Conservation (phyloP, 768 basidiomycete species). For the Rhizopogon vesiculosus region DNA sequence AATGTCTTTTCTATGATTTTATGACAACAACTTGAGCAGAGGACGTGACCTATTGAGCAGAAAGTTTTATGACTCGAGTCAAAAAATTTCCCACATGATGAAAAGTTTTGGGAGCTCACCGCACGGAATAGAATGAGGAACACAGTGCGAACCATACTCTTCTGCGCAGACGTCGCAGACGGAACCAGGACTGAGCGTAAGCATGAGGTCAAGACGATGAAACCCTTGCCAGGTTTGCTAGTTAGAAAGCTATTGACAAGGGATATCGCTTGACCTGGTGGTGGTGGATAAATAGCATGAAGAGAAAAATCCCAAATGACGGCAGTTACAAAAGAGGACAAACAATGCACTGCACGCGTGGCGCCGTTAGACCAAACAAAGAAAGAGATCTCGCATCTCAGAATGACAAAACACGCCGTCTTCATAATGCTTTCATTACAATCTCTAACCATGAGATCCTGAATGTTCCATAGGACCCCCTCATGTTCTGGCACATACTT, state of each 20-base stretch:
- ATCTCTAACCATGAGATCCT: background rate
- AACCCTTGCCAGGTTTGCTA: slow-evolving; percentile 35
- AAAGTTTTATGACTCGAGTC: slow-evolving; percentile 2
- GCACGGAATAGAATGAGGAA: slow-evolving; percentile 79
- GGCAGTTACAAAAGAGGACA: slow-evolving; percentile 22
- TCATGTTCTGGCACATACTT: slow-evolving; percentile 4
- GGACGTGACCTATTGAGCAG: slow-evolving; percentile 59
- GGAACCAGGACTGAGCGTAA: slow-evolving; percentile 78
- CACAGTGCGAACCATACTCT: slow-evolving; percentile 70
- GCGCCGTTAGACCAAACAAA: slow-evolving; percentile 7
- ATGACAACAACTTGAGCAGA: slow-evolving; percentile 73
- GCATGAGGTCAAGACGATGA: slow-evolving; percentile 51
- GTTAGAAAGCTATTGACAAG: slow-evolving; percentile 35
- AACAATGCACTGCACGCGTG: slow-evolving; percentile 24
- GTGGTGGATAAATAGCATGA: slow-evolving; percentile 46
- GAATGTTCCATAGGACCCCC: background rate
- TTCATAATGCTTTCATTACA: slow-evolving; percentile 8
- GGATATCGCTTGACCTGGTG: slow-evolving; percentile 38
- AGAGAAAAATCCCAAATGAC: slow-evolving; percentile 32
- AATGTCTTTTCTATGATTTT: slow-evolving; percentile 80
- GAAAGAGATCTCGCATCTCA: background rate
- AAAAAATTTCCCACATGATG: slow-evolving; percentile 17
- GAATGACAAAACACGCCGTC: slow-evolving; percentile 6
- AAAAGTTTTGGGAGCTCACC: slow-evolving; percentile 39
- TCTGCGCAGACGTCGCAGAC: slow-evolving; percentile 89